Conservation (phyloP, 148 eudicot genomes). For the Rhododendron williamsianum region DNA sequence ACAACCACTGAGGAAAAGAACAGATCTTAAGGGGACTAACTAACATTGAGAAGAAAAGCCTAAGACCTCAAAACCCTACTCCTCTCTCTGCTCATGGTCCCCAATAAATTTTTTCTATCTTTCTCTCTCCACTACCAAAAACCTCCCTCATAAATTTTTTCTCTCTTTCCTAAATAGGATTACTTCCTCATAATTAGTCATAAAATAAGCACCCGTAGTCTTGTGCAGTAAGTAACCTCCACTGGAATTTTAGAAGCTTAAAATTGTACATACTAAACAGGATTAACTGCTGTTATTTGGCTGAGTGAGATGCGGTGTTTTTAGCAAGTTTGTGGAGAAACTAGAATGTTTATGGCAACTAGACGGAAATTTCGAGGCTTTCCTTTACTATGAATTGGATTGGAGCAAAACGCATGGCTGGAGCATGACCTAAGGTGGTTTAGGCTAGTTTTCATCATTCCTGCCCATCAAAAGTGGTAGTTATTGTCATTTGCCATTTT, state of each 20-base stretch:
- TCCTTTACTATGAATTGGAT: neutral
- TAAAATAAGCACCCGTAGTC: neutral
- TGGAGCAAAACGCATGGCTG: neutral
- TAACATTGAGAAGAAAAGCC: neutral
- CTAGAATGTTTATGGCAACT: neutral
- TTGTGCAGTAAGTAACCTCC: neutral
- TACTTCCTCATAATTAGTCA: neutral
- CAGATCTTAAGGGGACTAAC: neutral
- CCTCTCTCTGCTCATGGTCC: too few species aligned
- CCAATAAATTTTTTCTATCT: neutral
- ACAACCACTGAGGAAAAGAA: neutral
- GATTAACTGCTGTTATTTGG: neutral
- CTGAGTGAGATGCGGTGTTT: neutral
- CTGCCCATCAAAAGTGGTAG: neutral
- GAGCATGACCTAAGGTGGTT: neutral
- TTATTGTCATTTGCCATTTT: neutral
- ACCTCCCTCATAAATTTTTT: neutral
- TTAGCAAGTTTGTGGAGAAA: neutral
- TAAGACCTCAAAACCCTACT: too few species aligned
- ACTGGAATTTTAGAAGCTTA: neutral
- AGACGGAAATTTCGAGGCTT: neutral
- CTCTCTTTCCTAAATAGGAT: neutral
- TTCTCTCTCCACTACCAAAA: too few species aligned
- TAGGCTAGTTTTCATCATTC: neutral
- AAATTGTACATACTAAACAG: too few species aligned